Base-by-base conservation (phyloP, 257 asterid species). In the Galeopsis tetrahit region DNA sequence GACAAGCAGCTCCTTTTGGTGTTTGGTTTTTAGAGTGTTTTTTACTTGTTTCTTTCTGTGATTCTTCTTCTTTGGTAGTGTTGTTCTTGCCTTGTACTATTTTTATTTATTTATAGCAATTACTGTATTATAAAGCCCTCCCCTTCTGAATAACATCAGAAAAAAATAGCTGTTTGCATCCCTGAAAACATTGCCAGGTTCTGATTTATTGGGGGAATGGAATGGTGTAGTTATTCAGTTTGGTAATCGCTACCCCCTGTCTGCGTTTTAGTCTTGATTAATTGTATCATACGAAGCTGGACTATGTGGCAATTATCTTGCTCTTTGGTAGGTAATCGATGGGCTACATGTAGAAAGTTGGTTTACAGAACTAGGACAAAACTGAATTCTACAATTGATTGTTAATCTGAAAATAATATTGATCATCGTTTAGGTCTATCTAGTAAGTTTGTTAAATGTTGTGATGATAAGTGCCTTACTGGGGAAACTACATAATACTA, bases 221-320 rank as follows among this genome's bases (percentile, higher is more conserved):
- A 61, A 35, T 60, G 53, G 32, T 13, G 17, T 46, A 46, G 53
- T 11, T 46, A 46, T 13, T 46, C 53, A 46, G 17, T 46, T 46
- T 46, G 17, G 17, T 46, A 46, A 17, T 43, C 49, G 28, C 28
- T 21, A 21, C 28, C 1, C n/a, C 49, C n/a, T 43, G 7, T 0
- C 7, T 0, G 49, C 8, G 46, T 31, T 44, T 44, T 59, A 71
- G 55, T 49, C 43, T 56, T n/a, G 11, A 34, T 57, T 42, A 7
- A 21, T 17, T 72, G 42, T 2, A 8, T 36, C 77, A 38, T 13
- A 34, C 38, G 71, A 52, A 11, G 36, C 71, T 63, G 28, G 21
- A 52, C 32, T 28, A 21, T 28, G 62, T 32, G 51, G 68, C 28
- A 58, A 44, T 70, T 44, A 28, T 56, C 43, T 34, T 10, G 36